Evolutionary conservation across 1,284 basidiomycete genomes (phyloP).

Genomic region (Amylostereum areolatum): DNA sequence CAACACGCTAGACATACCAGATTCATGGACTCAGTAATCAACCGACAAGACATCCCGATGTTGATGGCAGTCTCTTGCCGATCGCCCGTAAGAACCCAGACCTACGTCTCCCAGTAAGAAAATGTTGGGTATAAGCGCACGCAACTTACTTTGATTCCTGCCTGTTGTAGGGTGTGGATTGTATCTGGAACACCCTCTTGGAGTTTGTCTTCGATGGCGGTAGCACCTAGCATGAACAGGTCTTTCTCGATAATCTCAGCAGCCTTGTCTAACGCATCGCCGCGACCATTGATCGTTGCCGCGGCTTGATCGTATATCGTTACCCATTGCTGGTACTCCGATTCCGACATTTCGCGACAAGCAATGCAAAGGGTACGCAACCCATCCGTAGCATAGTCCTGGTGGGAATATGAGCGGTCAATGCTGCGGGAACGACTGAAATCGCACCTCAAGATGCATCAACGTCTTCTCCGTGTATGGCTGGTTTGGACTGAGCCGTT

Average conservation of each 20-base stretch:
- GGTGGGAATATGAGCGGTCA: slow-evolving; percentile 5
- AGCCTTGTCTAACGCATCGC: slow-evolving; percentile 90
- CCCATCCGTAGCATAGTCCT: slow-evolving; percentile 97
- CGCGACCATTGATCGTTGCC: slow-evolving; percentile 86
- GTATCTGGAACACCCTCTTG: slow-evolving; percentile 99
- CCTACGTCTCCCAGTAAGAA: slow-evolving; percentile 30
- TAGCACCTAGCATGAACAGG: slow-evolving; percentile 88
- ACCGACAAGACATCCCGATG: slow-evolving; percentile 93
- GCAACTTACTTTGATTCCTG: slow-evolving; percentile 82
- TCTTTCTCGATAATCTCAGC: slow-evolving; percentile 97
- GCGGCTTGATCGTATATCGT: slow-evolving; percentile 89
- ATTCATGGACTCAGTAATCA: slow-evolving; percentile 99
- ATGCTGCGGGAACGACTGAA: too few relatives aligned
- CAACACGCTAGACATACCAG: slow-evolving; percentile 48
- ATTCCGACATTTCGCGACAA: slow-evolving; percentile 84
- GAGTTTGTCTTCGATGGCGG: slow-evolving; percentile 97
- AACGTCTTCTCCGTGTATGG: slow-evolving; percentile 84
- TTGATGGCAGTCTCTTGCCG: slow-evolving; percentile 99
- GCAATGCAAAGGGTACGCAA: slow-evolving; percentile 96
- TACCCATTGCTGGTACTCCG: slow-evolving; percentile 90
- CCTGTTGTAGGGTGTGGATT: slow-evolving; percentile 95
- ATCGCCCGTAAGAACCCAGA: slow-evolving; percentile 98
- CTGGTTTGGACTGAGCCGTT: slow-evolving; percentile 80
- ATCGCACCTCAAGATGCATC: slow-evolving; percentile 77
- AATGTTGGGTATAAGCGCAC: slow-evolving; percentile 5